phyloP scores from a whole-genome alignment of 2,329 filamentous ascomycete species.

The Epichloe coenophiala region DNA sequence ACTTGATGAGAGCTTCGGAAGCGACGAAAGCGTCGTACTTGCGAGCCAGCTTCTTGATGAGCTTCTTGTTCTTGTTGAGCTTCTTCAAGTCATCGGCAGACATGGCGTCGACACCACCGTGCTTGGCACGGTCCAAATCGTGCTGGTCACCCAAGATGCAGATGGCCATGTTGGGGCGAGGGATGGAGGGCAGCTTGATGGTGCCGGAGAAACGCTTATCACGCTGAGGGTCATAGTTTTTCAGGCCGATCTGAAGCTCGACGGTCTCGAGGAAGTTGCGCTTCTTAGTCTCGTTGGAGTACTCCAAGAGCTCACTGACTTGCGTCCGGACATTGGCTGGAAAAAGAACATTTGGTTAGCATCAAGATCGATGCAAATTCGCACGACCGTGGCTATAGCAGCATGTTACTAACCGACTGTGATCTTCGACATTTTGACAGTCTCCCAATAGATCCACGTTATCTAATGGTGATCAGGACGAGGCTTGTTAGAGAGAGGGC shows the following conservation, averaged over 20 bases:
- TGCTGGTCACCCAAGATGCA: slow-evolving; percentile 67
- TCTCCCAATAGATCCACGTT: slow-evolving; percentile 63
- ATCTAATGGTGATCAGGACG: slow-evolving; percentile 58
- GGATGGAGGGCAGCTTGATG: slow-evolving; percentile 85
- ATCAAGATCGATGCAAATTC: background rate
- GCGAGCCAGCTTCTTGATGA: slow-evolving; percentile 99
- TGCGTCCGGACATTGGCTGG: slow-evolving; percentile 85
- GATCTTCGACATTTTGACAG: slow-evolving; percentile 80
- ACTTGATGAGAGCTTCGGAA: slow-evolving; percentile 96
- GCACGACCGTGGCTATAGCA: background rate
- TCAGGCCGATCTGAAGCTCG: slow-evolving; percentile 83
- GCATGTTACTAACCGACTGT: slow-evolving; percentile 46
- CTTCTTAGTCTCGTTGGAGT: slow-evolving; percentile 92
- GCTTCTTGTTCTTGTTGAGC: slow-evolving; percentile 99
- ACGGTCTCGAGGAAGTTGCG: slow-evolving; percentile 95
- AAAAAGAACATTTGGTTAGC: slow-evolving; percentile 16
- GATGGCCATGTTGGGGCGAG: slow-evolving; percentile 81
- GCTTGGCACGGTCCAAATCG: slow-evolving; percentile 99
- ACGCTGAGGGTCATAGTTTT: slow-evolving; percentile 99
- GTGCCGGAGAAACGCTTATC: slow-evolving; percentile 99
- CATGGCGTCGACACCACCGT: slow-evolving; percentile 97
- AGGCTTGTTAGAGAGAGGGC: slow-evolving; percentile 12
- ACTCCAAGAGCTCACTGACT: slow-evolving; percentile 86
- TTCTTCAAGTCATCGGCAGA: slow-evolving; percentile 98
- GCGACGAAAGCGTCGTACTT: slow-evolving; percentile 99